A percentile compares a stretch with the other conserved stretches of the same genome.
phyloP scores from a whole-genome alignment of 2,329 filamentous ascomycete species.

The Sporothrix schenckii region DNA sequence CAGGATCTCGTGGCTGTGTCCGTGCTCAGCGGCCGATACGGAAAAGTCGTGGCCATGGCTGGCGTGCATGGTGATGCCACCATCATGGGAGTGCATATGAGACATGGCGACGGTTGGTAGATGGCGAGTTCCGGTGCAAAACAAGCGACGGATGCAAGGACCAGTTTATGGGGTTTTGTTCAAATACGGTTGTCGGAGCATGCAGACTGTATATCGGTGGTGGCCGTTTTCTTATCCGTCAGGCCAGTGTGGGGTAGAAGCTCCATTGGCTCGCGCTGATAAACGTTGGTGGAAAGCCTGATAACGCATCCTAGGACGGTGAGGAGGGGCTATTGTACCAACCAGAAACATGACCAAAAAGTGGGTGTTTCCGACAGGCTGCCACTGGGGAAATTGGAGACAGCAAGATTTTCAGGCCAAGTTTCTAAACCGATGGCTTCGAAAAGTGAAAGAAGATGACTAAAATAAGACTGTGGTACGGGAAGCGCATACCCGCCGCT shows the following conservation, averaged over 20 bases:
- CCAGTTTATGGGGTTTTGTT: neutral
- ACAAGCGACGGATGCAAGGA: neutral
- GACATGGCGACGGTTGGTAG: conserved; percentile 28
- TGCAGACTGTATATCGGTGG: conserved; percentile 6
- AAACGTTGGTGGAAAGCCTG: neutral
- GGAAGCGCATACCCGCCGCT: too few relatives aligned
- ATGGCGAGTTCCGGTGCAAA: neutral
- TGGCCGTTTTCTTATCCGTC: conserved; percentile 17
- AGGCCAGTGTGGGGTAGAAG: conserved; percentile 24
- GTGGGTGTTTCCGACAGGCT: conserved; percentile 1
- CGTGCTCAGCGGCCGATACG: conserved; percentile 70
- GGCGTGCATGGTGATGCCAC: conserved; percentile 43
- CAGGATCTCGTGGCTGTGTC: conserved; percentile 94
- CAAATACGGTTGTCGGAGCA: neutral
- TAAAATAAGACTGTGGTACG: neutral
- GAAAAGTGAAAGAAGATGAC: neutral
- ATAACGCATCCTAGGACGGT: neutral
- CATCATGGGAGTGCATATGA: conserved; percentile 53
- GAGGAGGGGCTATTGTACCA: conserved; percentile 6
- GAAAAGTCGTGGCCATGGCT: conserved; percentile 54
- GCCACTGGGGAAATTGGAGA: conserved; percentile 3
- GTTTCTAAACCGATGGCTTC: neutral
- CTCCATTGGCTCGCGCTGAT: conserved; percentile 23
- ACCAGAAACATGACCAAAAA: conserved; percentile 19
- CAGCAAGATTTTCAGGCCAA: conserved; percentile 8